A percentile compares a stretch with the other conserved stretches of the same genome.
phyloP scores from a whole-genome alignment of 371 early-diverging fungal species.

The Lichtheimia corymbifera region DNA sequence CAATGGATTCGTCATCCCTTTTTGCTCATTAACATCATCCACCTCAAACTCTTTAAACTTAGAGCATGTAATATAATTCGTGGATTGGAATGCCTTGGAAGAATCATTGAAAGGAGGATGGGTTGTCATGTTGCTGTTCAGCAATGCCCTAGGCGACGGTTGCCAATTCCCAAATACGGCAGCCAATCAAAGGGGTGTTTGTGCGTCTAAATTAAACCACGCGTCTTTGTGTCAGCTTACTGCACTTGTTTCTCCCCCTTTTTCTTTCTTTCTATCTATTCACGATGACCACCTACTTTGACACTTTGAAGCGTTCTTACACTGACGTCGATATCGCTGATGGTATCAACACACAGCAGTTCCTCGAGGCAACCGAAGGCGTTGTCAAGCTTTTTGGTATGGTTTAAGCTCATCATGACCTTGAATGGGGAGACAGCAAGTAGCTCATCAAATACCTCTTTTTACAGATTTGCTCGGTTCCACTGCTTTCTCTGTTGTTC shows the following conservation, averaged over 20 bases:
- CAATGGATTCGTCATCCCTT: too few relatives aligned
- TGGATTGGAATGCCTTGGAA: too few relatives aligned
- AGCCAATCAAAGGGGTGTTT: too few relatives aligned
- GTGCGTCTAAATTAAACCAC: too few relatives aligned
- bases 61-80: too few relatives aligned
- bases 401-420: constrained; percentile 6
- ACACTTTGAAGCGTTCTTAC: constrained; percentile 66
- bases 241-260: background rate
- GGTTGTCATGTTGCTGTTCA: too few relatives aligned
- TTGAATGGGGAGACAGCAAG: background rate
- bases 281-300: constrained; percentile 66
- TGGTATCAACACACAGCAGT: constrained; percentile 77
- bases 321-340: constrained; percentile 65
- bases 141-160: too few relatives aligned
- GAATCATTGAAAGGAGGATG: too few relatives aligned
- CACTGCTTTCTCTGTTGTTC: constrained; percentile 80
- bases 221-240: too few relatives aligned
- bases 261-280: background rate
- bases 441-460: background rate
- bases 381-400: constrained; percentile 84
- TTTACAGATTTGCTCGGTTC: constrained; percentile 66
- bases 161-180: too few relatives aligned
- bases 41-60: too few relatives aligned
- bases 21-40: too few relatives aligned
- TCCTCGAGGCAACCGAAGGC: constrained; percentile 84